Evolutionary conservation across 2,329 filamentous ascomycete genomes (phyloP).

Genomic region (Meredithiella fracta): DNA sequence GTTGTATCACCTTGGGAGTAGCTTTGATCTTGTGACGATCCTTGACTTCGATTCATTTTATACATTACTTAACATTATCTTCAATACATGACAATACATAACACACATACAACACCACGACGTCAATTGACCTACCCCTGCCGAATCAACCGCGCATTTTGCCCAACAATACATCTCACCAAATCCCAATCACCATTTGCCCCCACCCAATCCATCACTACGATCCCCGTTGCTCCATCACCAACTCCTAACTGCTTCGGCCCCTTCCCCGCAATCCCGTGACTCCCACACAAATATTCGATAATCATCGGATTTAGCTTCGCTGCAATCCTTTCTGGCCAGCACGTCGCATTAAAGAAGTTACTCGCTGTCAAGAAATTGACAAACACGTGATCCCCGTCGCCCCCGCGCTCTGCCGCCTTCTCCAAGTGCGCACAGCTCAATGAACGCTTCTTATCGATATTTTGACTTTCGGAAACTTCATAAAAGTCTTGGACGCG

Average conservation of each 20-base stretch:
- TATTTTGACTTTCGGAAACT: slow-evolving; percentile 55
- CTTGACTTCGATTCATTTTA: too few relatives aligned
- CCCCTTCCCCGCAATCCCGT: slow-evolving; percentile 36
- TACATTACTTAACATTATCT: neutral
- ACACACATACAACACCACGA: neutral
- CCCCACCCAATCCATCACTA: slow-evolving; percentile 91
- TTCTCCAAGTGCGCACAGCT: slow-evolving; percentile 62
- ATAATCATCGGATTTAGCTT: slow-evolving; percentile 67
- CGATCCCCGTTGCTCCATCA: slow-evolving; percentile 67
- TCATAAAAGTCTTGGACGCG: slow-evolving; percentile 94
- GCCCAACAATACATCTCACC: slow-evolving; percentile 69
- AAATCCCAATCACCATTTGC: slow-evolving; percentile 79
- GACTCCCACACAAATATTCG: slow-evolving; percentile 43
- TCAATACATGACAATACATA: neutral
- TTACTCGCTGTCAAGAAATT: slow-evolving; percentile 88
- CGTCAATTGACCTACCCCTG: slow-evolving; percentile 18
- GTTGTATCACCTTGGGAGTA: neutral
- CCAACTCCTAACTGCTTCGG: slow-evolving; percentile 37
- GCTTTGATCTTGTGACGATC: neutral
- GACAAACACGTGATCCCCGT: slow-evolving; percentile 35
- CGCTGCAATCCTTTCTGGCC: slow-evolving; percentile 81
- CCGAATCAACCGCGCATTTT: slow-evolving; percentile 58
- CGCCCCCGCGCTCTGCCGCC: slow-evolving; percentile 31
- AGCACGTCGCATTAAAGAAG: slow-evolving; percentile 83
- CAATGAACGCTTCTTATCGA: slow-evolving; percentile 64